Evolutionary conservation across 805 yeast genomes (phyloP), one percentile per base, ranked within the genome.

Genomic region (Metschnikowia lunata): DNA sequence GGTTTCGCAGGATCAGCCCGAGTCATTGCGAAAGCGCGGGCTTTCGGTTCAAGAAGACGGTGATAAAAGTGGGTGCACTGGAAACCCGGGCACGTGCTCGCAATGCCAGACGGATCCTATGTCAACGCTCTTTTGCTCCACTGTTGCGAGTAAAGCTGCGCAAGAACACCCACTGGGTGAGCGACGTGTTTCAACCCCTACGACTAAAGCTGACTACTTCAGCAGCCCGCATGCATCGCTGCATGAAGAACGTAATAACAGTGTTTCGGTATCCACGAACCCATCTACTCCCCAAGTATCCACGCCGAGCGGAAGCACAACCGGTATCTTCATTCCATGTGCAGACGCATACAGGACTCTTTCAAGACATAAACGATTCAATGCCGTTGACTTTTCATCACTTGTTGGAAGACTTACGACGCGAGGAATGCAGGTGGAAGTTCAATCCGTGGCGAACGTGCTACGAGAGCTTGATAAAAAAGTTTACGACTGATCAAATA

Each of bases 331-430:
- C 52, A 87, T 89, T 38, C 95, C 97, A 2, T 85, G 93, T 58
- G 81, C 90, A 11, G 96, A 89, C 56, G 96, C 97, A 0, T 89
- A 88, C 66, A 85, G 83, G 63, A 87, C 96, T 2, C 74, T 90
- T 40, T 81, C 90, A 29, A 72, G 95, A 45, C 96, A 88, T 62
- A 83, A 84, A 56, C 79, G 82, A 53, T 88, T 88, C 65, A 76
- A 78, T 46, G 71, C 79, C 7, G 87, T 83, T 14, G 93, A 87
- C 50, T 80, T 88, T 57, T 78, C 85, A 43, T 78, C 82, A 2
- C 69, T 88, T 49, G 89, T 88, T 5, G 85, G 85, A 11, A 79
- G 83, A 54, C 72, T 88, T 52, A 80, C 84, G 28, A 85, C 95
- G 1, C 71, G 85, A 50, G 96, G 95, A 3, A 85, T 86, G 84